Evolutionary conservation across 495 filamentous ascomycete genomes (phyloP).

Genomic region (Penicillium paxilli): DNA sequence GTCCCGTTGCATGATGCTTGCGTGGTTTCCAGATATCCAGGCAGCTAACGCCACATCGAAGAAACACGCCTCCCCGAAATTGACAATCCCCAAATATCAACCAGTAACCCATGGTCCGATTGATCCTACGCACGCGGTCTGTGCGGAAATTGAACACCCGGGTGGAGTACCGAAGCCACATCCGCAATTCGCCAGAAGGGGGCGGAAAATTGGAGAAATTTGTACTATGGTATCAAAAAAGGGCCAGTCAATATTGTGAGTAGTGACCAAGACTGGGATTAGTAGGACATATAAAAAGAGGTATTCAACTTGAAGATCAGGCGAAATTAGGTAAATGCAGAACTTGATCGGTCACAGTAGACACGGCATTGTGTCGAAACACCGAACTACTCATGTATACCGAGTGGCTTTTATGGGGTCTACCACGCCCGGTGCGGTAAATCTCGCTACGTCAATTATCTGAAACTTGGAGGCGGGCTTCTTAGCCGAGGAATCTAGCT

Average conservation of each 20-base stretch:
- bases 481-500: too few species aligned
- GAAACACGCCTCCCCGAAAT: neutral
- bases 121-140: constrained; percentile 8
- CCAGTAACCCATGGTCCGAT: neutral
- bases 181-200: constrained; percentile 6
- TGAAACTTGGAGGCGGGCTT: too few species aligned
- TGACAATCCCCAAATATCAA: neutral
- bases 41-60: neutral
- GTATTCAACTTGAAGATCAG: neutral
- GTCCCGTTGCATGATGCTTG: neutral
- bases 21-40: neutral
- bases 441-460: too few species aligned
- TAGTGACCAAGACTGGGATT: too few species aligned
- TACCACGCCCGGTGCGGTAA: too few species aligned
- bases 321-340: neutral
- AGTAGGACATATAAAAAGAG: too few species aligned
- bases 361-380: neutral
- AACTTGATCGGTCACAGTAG: neutral
- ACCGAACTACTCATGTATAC: neutral
- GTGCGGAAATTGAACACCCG: constrained; percentile 12
- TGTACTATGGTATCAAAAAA: neutral
- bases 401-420: too few species aligned
- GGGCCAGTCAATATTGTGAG: too few species aligned
- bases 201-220: neutral
- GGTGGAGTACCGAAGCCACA: constrained; percentile 26